These are phyloP conservation scores for Apiotrichum laibachii DNA, from an alignment of 1,284 basidiomycete species.

Conservation along the genomic window DNA sequence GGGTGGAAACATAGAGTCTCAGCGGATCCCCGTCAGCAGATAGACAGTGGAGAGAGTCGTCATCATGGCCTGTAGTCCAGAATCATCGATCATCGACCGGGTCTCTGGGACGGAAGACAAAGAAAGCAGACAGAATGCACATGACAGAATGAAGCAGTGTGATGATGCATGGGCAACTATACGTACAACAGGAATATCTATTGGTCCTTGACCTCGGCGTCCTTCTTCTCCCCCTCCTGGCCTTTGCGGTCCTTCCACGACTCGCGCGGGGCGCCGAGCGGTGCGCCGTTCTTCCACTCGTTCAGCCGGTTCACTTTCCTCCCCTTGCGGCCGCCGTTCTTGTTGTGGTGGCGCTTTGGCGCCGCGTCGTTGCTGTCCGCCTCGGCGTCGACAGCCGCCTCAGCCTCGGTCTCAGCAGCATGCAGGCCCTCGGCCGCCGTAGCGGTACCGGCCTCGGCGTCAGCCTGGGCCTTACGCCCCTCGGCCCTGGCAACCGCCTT, in stretches of 20 bases:
- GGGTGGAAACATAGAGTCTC: not conserved
- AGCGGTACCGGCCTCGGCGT: too few relatives aligned
- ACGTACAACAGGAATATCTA: not conserved
- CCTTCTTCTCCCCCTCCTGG: not conserved
- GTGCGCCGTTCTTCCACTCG: not conserved
- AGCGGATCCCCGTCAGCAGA: not conserved
- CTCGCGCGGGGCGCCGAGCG: not conserved
- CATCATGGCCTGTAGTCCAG: too few relatives aligned
- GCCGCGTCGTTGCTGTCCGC: too few relatives aligned
- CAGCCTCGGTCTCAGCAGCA: too few relatives aligned
- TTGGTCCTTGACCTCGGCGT: not conserved
- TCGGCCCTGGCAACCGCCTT: not conserved
- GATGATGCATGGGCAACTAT: constrained; percentile 1
- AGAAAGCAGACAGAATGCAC: too few relatives aligned
- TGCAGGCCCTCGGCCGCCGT: too few relatives aligned
- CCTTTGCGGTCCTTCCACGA: not conserved
- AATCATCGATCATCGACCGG: too few relatives aligned
- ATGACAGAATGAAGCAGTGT: not conserved
- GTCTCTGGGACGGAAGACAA: too few relatives aligned
- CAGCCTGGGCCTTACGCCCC: too few relatives aligned
- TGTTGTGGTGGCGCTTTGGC: too few relatives aligned
- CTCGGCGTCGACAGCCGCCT: too few relatives aligned
- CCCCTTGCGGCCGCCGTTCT: not conserved
- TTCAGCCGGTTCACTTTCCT: not conserved
- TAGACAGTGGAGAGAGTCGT: not conserved